These are phyloP conservation scores for Aegilops speltoides DNA, from an alignment of 176 grass and related monocot species.

Conservation along the genomic window DNA sequence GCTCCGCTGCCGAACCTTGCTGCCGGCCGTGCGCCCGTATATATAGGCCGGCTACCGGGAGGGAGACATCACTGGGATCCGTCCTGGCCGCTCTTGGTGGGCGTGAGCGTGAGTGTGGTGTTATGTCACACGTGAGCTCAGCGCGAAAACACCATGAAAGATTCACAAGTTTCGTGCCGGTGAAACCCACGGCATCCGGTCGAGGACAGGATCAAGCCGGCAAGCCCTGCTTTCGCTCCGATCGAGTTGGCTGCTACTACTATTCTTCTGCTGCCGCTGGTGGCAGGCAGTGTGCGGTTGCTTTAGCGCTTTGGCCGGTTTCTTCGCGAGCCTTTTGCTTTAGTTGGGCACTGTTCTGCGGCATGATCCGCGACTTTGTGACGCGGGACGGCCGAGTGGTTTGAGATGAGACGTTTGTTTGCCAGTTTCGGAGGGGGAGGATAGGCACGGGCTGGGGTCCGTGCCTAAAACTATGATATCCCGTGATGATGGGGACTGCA, in stretches of 20 bases:
- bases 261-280: neutral
- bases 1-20: neutral
- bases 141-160: neutral
- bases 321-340: neutral
- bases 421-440: neutral
- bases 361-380: conserved; percentile 24
- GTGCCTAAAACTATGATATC: conserved; percentile 6
- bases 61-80: neutral
- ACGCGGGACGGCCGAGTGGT: conserved; percentile 6
- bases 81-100: neutral
- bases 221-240: neutral
- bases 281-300: conserved; percentile 2
- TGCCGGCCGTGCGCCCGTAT: neutral
- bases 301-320: conserved; percentile 18
- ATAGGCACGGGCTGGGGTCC: neutral
- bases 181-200: neutral
- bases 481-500: neutral
- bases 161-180: conserved; percentile 20
- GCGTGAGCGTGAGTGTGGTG: neutral
- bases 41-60: neutral
- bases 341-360: neutral
- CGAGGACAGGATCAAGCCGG: neutral
- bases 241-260: neutral
- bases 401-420: neutral
- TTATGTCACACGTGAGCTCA: conserved; percentile 18